These are phyloP conservation scores for Cyclocybe cylindracea DNA, from an alignment of 768 basidiomycete genomes.

Conservation along the genomic window DNA sequence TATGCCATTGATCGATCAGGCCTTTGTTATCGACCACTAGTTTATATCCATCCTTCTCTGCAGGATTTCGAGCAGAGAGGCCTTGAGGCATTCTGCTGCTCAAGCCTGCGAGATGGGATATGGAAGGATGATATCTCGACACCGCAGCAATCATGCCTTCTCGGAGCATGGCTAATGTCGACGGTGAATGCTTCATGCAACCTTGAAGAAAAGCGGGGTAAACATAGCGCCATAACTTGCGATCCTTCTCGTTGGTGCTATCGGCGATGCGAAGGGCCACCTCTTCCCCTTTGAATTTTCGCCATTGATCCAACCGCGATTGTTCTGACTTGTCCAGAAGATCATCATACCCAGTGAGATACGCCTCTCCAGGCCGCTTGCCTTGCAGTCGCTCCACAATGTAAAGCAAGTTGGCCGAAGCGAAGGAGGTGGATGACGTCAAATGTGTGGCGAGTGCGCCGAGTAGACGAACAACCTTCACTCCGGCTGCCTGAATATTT, in stretches of 20 bases:
- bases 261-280: slow-evolving; percentile 70
- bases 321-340: slow-evolving; percentile 62
- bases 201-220: slow-evolving; percentile 65
- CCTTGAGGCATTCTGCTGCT: slow-evolving; percentile 54
- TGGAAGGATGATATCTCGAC: slow-evolving; percentile 68
- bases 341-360: slow-evolving; percentile 66
- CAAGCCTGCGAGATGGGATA: slow-evolving; percentile 75
- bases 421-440: slow-evolving; percentile 28
- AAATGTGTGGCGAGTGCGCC: slow-evolving; percentile 49
- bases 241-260: slow-evolving; percentile 66
- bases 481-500: slow-evolving; percentile 57
- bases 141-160: slow-evolving; percentile 69
- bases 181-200: slow-evolving; percentile 49
- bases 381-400: slow-evolving; percentile 59
- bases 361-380: slow-evolving; percentile 41
- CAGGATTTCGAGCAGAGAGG: slow-evolving; percentile 33
- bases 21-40: slow-evolving; percentile 56
- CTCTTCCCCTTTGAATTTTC: slow-evolving; percentile 53
- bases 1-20: slow-evolving; percentile 76
- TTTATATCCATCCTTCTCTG: slow-evolving; percentile 55
- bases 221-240: slow-evolving; percentile 72
- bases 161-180: slow-evolving; percentile 53
- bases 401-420: slow-evolving; percentile 29
- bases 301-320: slow-evolving; percentile 68
- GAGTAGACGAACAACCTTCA: slow-evolving; percentile 63